Evolutionary conservation across 306 rosid species (phyloP), one percentile per base, ranked within the genome.

Genomic region (Fragaria vesca): DNA sequence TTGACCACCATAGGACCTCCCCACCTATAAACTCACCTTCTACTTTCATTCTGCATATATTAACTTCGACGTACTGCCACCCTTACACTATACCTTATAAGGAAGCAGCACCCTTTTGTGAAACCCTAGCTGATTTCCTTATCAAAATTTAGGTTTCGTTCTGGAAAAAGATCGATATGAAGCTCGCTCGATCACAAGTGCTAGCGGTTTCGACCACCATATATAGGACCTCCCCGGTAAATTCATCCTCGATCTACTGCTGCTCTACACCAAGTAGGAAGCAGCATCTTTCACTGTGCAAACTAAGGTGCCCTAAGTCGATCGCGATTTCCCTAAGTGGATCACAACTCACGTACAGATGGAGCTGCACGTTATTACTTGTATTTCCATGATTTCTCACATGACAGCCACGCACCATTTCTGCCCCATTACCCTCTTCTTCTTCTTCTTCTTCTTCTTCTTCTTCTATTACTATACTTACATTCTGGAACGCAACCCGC

Each of bases 321-420:
- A 11, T 61, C 45, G 45, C 8, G 45, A 40, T 40, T 61, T 61
- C 38, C 38, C 12, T 12, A 3, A 62, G 68, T 62, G 68, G 68
- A 62, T 28, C 68, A 62, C 68, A 62, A 62, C 68, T 62, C 68
- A 62, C 42, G 9, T 30, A 30, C 68, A 30, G 68, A 62, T 30
- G 68, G 10, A 62, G n/a, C 42, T 26, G 67, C 20, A 62, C 68
- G 68, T 62, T 62, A 13, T 30, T 62, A 5, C 7, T 36, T 15
- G 40, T 62, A 24, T 28, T 26, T 20, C 9, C 20, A 61, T 60
- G 8, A 60, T 60, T 60, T 60, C 17, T 28, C 66, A 60, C 18
- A 60, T 62, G 68, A 62, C 68, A 62, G 42, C 20, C 42, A 12
- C 42, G 67, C 68, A 62, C 42, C 68, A 62, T 32, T 30, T 12